Evolutionary conservation across 2,329 filamentous ascomycete genomes (phyloP).

Genomic region (Tothia fuscella): DNA sequence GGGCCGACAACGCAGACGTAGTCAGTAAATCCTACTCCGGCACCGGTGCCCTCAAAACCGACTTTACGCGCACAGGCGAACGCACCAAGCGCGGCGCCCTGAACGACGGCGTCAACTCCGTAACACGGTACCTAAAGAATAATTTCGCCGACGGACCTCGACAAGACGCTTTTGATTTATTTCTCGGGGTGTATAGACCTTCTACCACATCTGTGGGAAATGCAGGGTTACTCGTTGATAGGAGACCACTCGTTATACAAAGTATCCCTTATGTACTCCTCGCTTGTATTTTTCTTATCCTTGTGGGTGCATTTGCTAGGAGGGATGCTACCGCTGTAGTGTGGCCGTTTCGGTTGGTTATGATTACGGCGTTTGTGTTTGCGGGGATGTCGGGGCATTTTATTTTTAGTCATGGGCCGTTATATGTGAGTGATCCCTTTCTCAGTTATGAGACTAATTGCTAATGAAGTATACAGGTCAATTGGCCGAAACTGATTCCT

Average conservation of each 20-base stretch:
- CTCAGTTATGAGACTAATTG: not conserved
- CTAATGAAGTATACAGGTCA: slow-evolving; percentile 50
- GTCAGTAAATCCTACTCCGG: slow-evolving; percentile 89
- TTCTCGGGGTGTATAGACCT: slow-evolving; percentile 76
- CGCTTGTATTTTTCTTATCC: slow-evolving; percentile 72
- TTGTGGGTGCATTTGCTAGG: slow-evolving; percentile 62
- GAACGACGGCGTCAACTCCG: slow-evolving; percentile 76
- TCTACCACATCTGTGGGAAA: slow-evolving; percentile 56
- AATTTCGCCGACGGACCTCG: slow-evolving; percentile 90
- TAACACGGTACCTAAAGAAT: slow-evolving; percentile 82
- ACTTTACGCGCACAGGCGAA: slow-evolving; percentile 87
- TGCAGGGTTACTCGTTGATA: slow-evolving; percentile 61
- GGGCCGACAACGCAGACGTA: slow-evolving; percentile 96
- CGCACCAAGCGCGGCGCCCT: slow-evolving; percentile 75
- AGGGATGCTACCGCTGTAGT: slow-evolving; percentile 60
- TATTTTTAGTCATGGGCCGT: slow-evolving; percentile 71
- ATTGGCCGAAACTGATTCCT: slow-evolving; percentile 95
- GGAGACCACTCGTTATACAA: slow-evolving; percentile 76
- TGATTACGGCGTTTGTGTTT: slow-evolving; percentile 63
- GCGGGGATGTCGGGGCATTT: slow-evolving; percentile 64
- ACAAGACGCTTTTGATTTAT: slow-evolving; percentile 92
- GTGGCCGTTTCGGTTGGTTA: slow-evolving; percentile 72
- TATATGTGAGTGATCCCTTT: slow-evolving; percentile 61
- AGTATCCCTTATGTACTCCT: slow-evolving; percentile 84
- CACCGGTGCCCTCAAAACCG: slow-evolving; percentile 94